Base-by-base conservation (phyloP, 192 early-diverging fungal species). In the Coemansia sp. region DNA sequence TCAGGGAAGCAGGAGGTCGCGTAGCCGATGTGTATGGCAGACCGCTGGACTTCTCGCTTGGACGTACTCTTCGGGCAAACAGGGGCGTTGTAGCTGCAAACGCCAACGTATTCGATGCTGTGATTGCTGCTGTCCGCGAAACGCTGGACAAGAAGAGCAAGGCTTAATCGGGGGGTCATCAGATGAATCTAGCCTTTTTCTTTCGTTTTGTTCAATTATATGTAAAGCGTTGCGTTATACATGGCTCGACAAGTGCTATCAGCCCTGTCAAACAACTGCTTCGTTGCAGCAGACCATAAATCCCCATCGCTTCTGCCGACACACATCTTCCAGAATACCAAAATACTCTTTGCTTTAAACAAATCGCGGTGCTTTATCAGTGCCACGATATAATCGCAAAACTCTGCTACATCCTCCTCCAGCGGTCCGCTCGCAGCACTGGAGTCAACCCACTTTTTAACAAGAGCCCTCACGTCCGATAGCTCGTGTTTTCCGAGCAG, bases 1-100 rank as follows among this genome's bases (percentile, higher is more conserved):
- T 99, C n/a, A 71, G 85, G 8, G 98, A 99, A 73, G 93, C 96
- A 22, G 98, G 98, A 3, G 98, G 98, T 37, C 85, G 85, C 26
- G 88, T 98, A 5, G 86, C 90, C 11, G 96, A 98, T 71, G 73
- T 96, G 26, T 56, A 88, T 63, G 95, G 95, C 37, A 87, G 91
- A 62, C 86, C 88, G 10, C 84, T 99, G 57, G 94, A 98, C 73
- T 99, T 98, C 66, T 91, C 95, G 16, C 66, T 86, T 18, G 96
- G 96, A 6, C 87, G 95, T 46, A 94, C 90, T 12, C 77, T 99
- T 58, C 84, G 74, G 11, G 82, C 71, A 45, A 98, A 99, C 85
- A 91, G 88, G 73, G 98, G 98, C 11, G 90, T 99, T 8, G 79
- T 99, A 66, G 97, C 94, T 15, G 69, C 89, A 8, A 89, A 88